A percentile compares a stretch with the other conserved stretches of the same genome.
These are phyloP conservation scores for Picea engelmannii DNA, from an alignment of 83 land plant genomes.

Conservation along the genomic window DNA sequence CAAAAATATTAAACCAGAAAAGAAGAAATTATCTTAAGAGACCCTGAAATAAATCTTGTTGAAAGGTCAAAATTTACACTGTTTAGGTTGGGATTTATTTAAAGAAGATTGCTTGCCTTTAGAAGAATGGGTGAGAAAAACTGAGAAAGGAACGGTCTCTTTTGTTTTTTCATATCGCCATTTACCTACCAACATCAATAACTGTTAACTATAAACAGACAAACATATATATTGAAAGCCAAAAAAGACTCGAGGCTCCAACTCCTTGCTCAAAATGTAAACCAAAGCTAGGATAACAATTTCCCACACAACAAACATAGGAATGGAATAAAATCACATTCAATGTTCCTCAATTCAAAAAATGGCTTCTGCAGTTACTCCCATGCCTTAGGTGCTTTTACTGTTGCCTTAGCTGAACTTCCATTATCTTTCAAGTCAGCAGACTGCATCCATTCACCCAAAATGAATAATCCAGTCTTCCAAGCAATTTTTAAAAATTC, in stretches of 20 bases:
- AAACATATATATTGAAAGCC: background rate
- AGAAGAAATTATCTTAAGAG: background rate
- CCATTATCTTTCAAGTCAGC: slow-evolving; percentile 45
- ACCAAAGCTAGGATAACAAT: background rate
- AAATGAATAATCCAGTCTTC: background rate
- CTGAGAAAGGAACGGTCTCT: slow-evolving; percentile 42
- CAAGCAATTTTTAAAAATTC: background rate
- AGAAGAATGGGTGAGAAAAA: slow-evolving; percentile 82
- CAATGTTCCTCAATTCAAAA: background rate
- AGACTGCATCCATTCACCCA: slow-evolving; percentile 29
- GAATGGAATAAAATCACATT: background rate
- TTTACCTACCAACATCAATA: slow-evolving; percentile 32
- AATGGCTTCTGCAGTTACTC: background rate
- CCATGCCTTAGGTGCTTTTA: background rate
- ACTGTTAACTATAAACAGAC: background rate
- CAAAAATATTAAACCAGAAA: background rate
- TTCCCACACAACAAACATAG: background rate
- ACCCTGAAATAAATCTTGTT: background rate
- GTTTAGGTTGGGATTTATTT: background rate
- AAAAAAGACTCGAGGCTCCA: too few species aligned
- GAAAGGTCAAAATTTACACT: background rate
- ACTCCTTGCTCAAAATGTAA: background rate
- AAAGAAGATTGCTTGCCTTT: slow-evolving; percentile 51
- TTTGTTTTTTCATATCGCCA: slow-evolving; percentile 60
- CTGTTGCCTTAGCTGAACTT: slow-evolving; percentile 23